Conservation (phyloP, 1,284 basidiomycete species). For the Cryptococcus jaspeensis region DNA sequence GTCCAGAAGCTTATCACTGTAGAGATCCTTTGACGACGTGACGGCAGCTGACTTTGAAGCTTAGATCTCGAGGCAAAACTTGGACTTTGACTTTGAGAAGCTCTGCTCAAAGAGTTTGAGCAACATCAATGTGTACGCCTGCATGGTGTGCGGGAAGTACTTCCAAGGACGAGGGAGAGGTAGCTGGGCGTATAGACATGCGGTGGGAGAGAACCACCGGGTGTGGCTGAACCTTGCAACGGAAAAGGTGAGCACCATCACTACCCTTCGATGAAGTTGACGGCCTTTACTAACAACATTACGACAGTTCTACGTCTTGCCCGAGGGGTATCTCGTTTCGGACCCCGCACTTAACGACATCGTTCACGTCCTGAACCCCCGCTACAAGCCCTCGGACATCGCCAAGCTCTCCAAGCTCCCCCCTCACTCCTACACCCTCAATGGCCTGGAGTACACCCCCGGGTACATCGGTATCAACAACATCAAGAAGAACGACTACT, state of each 20-base stretch:
- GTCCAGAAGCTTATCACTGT: constrained; percentile 30
- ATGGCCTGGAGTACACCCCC: constrained; percentile 76
- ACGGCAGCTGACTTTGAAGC: neutral
- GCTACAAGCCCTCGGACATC: constrained; percentile 60
- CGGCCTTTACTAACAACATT: neutral
- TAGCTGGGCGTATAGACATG: constrained; percentile 94
- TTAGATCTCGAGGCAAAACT: constrained; percentile 78
- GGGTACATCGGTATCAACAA: constrained; percentile 97
- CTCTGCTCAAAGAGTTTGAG: constrained; percentile 93
- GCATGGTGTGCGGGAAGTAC: constrained; percentile 97
- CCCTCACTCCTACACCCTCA: constrained; percentile 71
- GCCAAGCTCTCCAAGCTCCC: constrained; percentile 60
- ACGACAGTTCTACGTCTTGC: constrained; percentile 88
- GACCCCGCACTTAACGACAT: constrained; percentile 96
- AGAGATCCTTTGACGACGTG: neutral
- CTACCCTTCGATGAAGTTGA: neutral
- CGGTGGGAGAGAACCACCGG: constrained; percentile 96
- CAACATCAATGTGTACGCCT: constrained; percentile 97
- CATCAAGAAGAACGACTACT: constrained; percentile 93
- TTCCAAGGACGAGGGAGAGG: constrained; percentile 93
- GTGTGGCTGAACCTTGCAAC: constrained; percentile 96
- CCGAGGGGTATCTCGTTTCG: constrained; percentile 92
- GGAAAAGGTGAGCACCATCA: constrained; percentile 64
- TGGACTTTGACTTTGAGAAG: constrained; percentile 99
- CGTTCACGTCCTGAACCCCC: constrained; percentile 81